Conservation (phyloP, 2,329 filamentous ascomycete genomes). For the Calonectria pseudoturangicola region DNA sequence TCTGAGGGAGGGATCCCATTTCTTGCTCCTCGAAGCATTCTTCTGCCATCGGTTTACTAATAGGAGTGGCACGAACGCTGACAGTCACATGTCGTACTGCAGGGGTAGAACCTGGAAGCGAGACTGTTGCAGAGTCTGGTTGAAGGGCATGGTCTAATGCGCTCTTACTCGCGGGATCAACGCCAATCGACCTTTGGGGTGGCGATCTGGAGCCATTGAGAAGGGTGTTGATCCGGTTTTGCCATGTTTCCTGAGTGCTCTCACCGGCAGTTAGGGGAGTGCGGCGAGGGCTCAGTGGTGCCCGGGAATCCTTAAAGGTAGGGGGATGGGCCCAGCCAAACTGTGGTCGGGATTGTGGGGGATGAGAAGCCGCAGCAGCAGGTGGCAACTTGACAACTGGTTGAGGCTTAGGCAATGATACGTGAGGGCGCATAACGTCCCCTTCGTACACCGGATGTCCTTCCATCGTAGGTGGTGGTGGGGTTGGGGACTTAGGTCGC, state of each 20-base stretch:
- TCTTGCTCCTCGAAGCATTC: conserved; percentile 89
- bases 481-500: conserved; percentile 76
- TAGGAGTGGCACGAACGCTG: conserved; percentile 55
- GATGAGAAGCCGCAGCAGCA: conserved; percentile 54
- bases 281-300: conserved; percentile 48
- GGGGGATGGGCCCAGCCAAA: conserved; percentile 62
- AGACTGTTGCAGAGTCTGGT: conserved; percentile 79
- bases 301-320: conserved; percentile 57
- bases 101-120: conserved; percentile 69
- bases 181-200: conserved; percentile 74
- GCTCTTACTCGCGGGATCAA: conserved; percentile 81
- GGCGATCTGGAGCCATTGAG: conserved; percentile 80
- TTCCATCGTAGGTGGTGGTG: conserved; percentile 82
- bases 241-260: conserved; percentile 76
- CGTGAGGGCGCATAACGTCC: conserved; percentile 78
- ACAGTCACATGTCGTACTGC: conserved; percentile 56
- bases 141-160: conserved; percentile 74
- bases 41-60: conserved; percentile 82
- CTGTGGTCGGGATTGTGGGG: conserved; percentile 51
- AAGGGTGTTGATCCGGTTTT: conserved; percentile 88
- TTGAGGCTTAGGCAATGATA: conserved; percentile 80
- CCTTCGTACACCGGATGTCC: conserved; percentile 84
- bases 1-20: conserved; percentile 84
- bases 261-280: conserved; percentile 56
- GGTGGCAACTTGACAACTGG: conserved; percentile 90